Conservation (phyloP, 1,139 yeast species). For the Pichia sp. region DNA sequence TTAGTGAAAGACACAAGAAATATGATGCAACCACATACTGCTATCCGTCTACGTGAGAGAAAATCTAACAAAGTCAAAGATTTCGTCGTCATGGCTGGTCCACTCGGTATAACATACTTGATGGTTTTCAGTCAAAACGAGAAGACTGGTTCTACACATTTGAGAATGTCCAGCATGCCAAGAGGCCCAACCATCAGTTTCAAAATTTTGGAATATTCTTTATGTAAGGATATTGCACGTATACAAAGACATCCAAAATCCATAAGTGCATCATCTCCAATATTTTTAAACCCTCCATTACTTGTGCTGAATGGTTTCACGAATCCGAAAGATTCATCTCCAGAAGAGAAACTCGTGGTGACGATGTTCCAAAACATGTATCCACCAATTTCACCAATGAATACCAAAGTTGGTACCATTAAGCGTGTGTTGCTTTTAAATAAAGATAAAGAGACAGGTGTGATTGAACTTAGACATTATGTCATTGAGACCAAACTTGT, state of each 20-base stretch:
- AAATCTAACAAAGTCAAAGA: slow-evolving; percentile 83
- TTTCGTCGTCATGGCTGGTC: slow-evolving; percentile 95
- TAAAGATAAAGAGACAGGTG: slow-evolving; percentile 61
- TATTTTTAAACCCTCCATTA: slow-evolving; percentile 74
- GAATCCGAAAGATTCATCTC: slow-evolving; percentile 44
- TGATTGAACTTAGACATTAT: slow-evolving; percentile 82
- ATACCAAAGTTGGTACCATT: slow-evolving; percentile 65
- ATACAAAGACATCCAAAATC: slow-evolving; percentile 66
- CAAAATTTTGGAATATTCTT: slow-evolving; percentile 66
- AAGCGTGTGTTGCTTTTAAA: slow-evolving; percentile 81
- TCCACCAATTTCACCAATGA: slow-evolving; percentile 85
- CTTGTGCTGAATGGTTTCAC: slow-evolving; percentile 86
- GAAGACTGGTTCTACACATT: slow-evolving; percentile 68
- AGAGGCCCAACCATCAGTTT: slow-evolving; percentile 93
- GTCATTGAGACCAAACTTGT: slow-evolving; percentile 83
- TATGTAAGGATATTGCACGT: slow-evolving; percentile 73
- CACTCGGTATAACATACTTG: slow-evolving; percentile 85
- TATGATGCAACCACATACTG: slow-evolving; percentile 96
- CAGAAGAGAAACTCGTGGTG: slow-evolving; percentile 74
- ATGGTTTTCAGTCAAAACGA: slow-evolving; percentile 80
- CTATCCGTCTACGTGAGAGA: slow-evolving; percentile 78
- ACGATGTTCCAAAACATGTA: slow-evolving; percentile 94
- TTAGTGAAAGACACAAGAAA: slow-evolving; percentile 81
- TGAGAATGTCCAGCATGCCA: slow-evolving; percentile 83
- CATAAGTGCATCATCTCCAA: slow-evolving; percentile 53